Evolutionary conservation across 257 asterid genomes (phyloP), one percentile per base, ranked within the genome.

Genomic region (Solanum appendiculatum): DNA sequence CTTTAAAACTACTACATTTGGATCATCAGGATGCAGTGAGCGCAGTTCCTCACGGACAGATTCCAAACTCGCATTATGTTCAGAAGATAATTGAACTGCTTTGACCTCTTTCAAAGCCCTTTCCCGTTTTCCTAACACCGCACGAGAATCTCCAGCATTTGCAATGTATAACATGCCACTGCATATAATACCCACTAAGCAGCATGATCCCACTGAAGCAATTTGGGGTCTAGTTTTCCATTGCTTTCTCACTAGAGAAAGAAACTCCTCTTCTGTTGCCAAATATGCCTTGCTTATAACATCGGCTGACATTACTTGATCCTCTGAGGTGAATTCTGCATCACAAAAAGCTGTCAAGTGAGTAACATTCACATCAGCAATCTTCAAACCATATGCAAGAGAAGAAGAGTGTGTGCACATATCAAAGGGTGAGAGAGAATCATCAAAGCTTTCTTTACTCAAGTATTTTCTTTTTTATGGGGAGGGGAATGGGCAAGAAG

Each of bases 151-250:
- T 82, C 98, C 98, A 7, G 98, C 94, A 84, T 94, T 95, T 33
- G 98, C 98, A 23, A 95, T 89, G 90, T 94, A 94, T 34, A 95
- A 81, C 58, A 85, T 44, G 29, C 97, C 97, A 58, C 89, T 83
- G 89, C 98, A 95, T 86, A 95, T 75, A 58, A 95, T 80, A 66
- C 98, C 98, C 83, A 91, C 95, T 91, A 95, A 92, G 91, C 98
- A 94, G 87, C 98, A 95, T 5, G 98, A 93, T 56, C 98, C 98
- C 88, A 94, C 98, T 3, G 98, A 93, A 46, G 98, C 98, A 85
- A 94, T 89, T 88, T 93, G 94, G 34, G 98, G 98, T 42, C 77
- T 91, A 25, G 69, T 80, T 85, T 88, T 92, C 98, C 98, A 95
- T 84, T 95, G 94, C 83, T 85, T 89, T 88, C 87, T 93, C 56